Conservation (phyloP, 1,284 basidiomycete species). For the Pyrrhoderma lamaoense region DNA sequence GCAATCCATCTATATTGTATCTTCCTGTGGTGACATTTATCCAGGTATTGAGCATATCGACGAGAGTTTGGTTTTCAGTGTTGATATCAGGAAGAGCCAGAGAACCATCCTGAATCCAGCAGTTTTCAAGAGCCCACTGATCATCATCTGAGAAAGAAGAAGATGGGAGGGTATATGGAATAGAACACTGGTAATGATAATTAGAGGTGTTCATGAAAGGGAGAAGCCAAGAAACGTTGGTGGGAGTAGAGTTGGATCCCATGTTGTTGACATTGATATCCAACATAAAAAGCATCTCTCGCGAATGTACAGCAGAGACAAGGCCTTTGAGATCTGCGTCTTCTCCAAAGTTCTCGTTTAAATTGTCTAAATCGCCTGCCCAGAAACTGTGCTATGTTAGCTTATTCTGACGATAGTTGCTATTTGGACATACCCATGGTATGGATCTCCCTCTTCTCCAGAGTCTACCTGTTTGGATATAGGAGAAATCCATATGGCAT, state of each 20-base stretch:
- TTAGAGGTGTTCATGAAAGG: slow-evolving; percentile 14
- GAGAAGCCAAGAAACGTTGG: slow-evolving; percentile 19
- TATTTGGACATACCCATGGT: slow-evolving; percentile 28
- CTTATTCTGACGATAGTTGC: background rate
- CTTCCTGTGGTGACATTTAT: slow-evolving; percentile 30
- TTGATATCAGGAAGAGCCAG: slow-evolving; percentile 35
- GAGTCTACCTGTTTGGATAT: slow-evolving; percentile 31
- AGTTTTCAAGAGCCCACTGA: slow-evolving; percentile 35
- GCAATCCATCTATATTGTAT: slow-evolving; percentile 33
- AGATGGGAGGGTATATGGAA: background rate
- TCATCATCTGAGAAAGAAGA: slow-evolving; percentile 18
- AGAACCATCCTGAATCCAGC: slow-evolving; percentile 33
- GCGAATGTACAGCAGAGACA: slow-evolving; percentile 31
- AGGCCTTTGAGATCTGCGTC: slow-evolving; percentile 33
- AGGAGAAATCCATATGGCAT: slow-evolving; percentile 37
- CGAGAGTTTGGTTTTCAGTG: slow-evolving; percentile 34
- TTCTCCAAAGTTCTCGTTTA: slow-evolving; percentile 36
- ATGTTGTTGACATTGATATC: slow-evolving; percentile 41
- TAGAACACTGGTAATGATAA: slow-evolving; percentile 5
- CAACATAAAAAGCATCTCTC: slow-evolving; percentile 42
- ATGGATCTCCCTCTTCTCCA: slow-evolving; percentile 27
- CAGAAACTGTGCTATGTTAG: slow-evolving; percentile 27
- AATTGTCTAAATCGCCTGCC: slow-evolving; percentile 25
- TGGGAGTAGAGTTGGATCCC: slow-evolving; percentile 26
- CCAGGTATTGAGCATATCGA: slow-evolving; percentile 33